Evolutionary conservation across 2,329 filamentous ascomycete species (phyloP).

Genomic region (Fusarium sp.): DNA sequence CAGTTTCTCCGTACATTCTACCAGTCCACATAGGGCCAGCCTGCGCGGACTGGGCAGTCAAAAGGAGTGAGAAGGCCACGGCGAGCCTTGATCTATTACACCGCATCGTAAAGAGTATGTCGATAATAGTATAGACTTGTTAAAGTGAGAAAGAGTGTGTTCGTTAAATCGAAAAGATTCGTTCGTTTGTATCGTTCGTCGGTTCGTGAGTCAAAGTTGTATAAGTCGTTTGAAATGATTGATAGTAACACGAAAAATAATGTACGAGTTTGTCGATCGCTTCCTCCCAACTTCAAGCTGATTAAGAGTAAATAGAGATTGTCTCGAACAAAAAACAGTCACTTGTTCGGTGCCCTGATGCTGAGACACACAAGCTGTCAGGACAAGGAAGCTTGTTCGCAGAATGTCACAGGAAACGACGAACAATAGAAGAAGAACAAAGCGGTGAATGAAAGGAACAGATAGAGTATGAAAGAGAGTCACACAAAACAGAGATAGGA

Average conservation of each 20-base stretch:
- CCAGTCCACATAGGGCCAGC: slow-evolving; percentile 54
- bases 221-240: slow-evolving; percentile 7
- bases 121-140: not conserved
- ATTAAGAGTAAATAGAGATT: slow-evolving; percentile 30
- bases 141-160: slow-evolving; percentile 13
- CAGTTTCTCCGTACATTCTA: slow-evolving; percentile 46
- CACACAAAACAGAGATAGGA: slow-evolving; percentile 31
- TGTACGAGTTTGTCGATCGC: slow-evolving; percentile 14
- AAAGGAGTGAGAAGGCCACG: slow-evolving; percentile 46
- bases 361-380: slow-evolving; percentile 19
- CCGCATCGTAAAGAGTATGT: slow-evolving; percentile 39
- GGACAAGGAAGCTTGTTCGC: slow-evolving; percentile 25
- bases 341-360: slow-evolving; percentile 31
- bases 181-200: slow-evolving; percentile 23
- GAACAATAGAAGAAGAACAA: slow-evolving; percentile 23
- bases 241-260: slow-evolving; percentile 8
- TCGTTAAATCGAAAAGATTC: slow-evolving; percentile 17
- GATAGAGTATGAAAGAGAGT: slow-evolving; percentile 25
- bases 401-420: slow-evolving; percentile 25
- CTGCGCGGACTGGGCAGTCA: slow-evolving; percentile 48
- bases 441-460: slow-evolving; percentile 26
- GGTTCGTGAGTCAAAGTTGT: slow-evolving; percentile 29
- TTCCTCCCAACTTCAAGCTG: slow-evolving; percentile 12
- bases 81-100: slow-evolving; percentile 34
- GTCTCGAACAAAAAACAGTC: slow-evolving; percentile 26